phyloP scores from a whole-genome alignment of 306 rosid species.

The Glycine latifolia region DNA sequence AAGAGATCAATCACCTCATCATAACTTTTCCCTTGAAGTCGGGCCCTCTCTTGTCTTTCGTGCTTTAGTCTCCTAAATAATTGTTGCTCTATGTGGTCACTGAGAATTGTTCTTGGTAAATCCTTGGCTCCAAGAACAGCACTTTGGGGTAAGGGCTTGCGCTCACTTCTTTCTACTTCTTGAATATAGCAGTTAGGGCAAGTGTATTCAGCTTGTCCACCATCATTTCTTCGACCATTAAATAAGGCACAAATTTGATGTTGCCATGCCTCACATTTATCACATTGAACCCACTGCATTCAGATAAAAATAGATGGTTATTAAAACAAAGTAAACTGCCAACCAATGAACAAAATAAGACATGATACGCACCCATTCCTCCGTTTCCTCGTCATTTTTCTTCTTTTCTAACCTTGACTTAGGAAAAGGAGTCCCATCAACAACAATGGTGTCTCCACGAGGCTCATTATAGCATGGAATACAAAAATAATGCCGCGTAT shows the following conservation, averaged over 20 bases:
- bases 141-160: conserved; percentile 91
- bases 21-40: conserved; percentile 79
- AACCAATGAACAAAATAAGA: conserved; percentile 33
- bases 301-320: conserved; percentile 9
- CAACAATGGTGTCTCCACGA: conserved; percentile 84
- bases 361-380: conserved; percentile 80
- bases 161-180: conserved; percentile 96
- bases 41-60: conserved; percentile 87
- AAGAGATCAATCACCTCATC: conserved; percentile 74
- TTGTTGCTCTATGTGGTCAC: conserved; percentile 91
- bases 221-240: conserved; percentile 95
- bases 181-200: conserved; percentile 91
- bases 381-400: conserved; percentile 97
- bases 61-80: conserved; percentile 72
- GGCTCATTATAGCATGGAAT: conserved; percentile 94
- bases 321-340: conserved; percentile 45
- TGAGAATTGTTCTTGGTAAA: conserved; percentile 85
- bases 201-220: conserved; percentile 97
- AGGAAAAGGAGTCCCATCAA: conserved; percentile 81
- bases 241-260: conserved; percentile 98
- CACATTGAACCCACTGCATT: conserved; percentile 99
- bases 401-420: conserved; percentile 91
- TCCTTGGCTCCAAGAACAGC: conserved; percentile 99
- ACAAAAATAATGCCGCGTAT: conserved; percentile 92
- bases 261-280: conserved; percentile 99